Percentiles rank a stretch among this genome's conserved stretches.
These are phyloP conservation scores for Entoloma clypeatum DNA, from an alignment of 1,284 basidiomycete genomes.

Conservation along the genomic window DNA sequence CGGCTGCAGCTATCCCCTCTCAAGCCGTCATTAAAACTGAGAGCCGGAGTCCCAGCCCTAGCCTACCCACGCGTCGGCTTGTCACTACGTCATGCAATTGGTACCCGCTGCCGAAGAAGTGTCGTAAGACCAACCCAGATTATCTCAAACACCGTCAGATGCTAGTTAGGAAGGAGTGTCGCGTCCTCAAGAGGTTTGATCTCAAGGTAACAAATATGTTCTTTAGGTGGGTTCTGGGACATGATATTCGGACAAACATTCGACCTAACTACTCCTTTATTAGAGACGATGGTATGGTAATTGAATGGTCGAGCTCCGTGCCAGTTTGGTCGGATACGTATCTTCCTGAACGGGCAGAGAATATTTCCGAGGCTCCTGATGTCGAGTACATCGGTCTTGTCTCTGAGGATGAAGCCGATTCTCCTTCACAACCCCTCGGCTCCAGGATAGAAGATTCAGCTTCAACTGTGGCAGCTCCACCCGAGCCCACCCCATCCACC, in stretches of 20 bases:
- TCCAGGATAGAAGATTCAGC: not conserved
- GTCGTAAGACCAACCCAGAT: conserved; percentile 20
- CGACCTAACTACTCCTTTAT: no score
- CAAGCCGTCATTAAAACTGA: conserved; percentile 7
- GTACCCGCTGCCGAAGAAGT: conserved; percentile 24
- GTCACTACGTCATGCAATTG: conserved; percentile 24
- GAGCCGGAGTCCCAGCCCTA: conserved; percentile 6
- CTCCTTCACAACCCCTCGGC: not conserved
- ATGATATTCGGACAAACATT: no score
- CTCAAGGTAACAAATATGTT: conserved; percentile 21
- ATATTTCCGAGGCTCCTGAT: not conserved
- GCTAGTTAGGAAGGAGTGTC: conserved; percentile 20
- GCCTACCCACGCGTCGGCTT: conserved; percentile 17
- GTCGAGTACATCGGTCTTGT: not conserved
- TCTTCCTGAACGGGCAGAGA: conserved; percentile 10
- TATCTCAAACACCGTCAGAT: conserved; percentile 19
- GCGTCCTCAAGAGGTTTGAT: conserved; percentile 17
- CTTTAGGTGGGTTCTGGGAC: conserved; percentile 15
- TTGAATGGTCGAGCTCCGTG: conserved; percentile 28
- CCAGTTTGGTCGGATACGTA: conserved; percentile 33
- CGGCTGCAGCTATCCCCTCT: not conserved
- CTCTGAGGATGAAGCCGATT: not conserved
- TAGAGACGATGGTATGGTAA: conserved; percentile 31
- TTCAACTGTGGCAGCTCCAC: not conserved
- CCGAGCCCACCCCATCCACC: not conserved